A percentile compares a stretch with the other conserved stretches of the same genome.
Evolutionary conservation across 768 basidiomycete genomes (phyloP).

Genomic region (Termitomyces sp.): DNA sequence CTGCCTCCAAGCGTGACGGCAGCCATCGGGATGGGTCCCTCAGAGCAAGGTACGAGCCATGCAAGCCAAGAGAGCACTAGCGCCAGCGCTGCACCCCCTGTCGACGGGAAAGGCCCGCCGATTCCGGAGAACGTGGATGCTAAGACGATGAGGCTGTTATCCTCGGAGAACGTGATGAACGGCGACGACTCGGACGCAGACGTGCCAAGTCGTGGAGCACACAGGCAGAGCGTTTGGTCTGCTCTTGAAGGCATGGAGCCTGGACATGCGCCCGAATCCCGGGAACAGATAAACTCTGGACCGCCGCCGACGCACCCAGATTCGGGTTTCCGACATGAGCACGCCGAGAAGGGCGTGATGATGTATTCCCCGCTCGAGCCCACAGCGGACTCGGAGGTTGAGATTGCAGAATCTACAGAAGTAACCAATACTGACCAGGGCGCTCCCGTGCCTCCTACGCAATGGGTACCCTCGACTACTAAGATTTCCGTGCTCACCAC

Average conservation of each 20-base stretch:
- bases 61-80: not conserved
- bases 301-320: slow-evolving; percentile 17
- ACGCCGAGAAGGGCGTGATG: slow-evolving; percentile 63
- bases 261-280: slow-evolving; percentile 15
- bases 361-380: slow-evolving; percentile 72
- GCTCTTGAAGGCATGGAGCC: slow-evolving; percentile 48
- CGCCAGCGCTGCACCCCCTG: not conserved
- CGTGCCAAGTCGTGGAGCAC: slow-evolving; percentile 16
- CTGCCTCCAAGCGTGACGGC: slow-evolving; percentile 26
- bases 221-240: slow-evolving; percentile 53
- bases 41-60: not conserved
- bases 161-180: slow-evolving; percentile 64
- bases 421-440: slow-evolving; percentile 38
- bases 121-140: slow-evolving; percentile 43
- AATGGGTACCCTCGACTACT: slow-evolving; percentile 72
- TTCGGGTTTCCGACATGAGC: slow-evolving; percentile 18
- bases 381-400: slow-evolving; percentile 56
- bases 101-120: slow-evolving; percentile 30
- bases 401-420: slow-evolving; percentile 60
- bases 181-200: slow-evolving; percentile 28
- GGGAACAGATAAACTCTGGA: not conserved
- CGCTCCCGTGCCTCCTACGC: slow-evolving; percentile 20
- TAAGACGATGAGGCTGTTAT: slow-evolving; percentile 46
- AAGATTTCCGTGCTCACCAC: slow-evolving; percentile 70
- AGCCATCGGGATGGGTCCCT: slow-evolving; percentile 10